Evolutionary conservation across 805 yeast species (phyloP).

Genomic region (Kazachstania kunashirensis): DNA sequence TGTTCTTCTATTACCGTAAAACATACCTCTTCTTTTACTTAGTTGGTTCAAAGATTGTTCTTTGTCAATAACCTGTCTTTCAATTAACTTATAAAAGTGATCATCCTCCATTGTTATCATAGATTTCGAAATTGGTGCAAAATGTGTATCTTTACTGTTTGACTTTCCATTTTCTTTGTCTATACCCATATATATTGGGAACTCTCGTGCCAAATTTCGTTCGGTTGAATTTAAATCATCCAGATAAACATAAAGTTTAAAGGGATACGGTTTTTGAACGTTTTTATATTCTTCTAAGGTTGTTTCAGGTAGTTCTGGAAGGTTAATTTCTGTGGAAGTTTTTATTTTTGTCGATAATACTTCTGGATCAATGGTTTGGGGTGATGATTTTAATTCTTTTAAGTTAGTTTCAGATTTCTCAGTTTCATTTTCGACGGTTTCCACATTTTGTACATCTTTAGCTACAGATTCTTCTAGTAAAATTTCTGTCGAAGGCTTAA

Average conservation of each 20-base stretch:
- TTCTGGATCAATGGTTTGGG: constrained; percentile 31
- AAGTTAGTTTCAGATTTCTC: too few relatives aligned
- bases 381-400: not conserved
- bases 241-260: constrained; percentile 26
- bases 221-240: constrained; percentile 28
- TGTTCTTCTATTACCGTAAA: constrained; percentile 42
- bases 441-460: too few relatives aligned
- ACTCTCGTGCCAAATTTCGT: constrained; percentile 27
- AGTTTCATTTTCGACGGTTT: not conserved
- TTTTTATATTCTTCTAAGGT: constrained; percentile 24
- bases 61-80: constrained; percentile 39
- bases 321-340: constrained; percentile 23
- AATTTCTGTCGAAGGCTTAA: too few relatives aligned
- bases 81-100: constrained; percentile 46
- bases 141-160: constrained; percentile 17
- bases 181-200: constrained; percentile 29
- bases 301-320: constrained; percentile 24
- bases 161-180: constrained; percentile 19
- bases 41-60: constrained; percentile 30
- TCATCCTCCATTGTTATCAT: constrained; percentile 57
- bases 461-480: too few relatives aligned
- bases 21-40: constrained; percentile 36
- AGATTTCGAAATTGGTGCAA: constrained; percentile 56
- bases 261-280: constrained; percentile 15
- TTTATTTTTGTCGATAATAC: constrained; percentile 28